phyloP scores from a whole-genome alignment of 768 basidiomycete genomes.

The Baorangia bicolor region DNA sequence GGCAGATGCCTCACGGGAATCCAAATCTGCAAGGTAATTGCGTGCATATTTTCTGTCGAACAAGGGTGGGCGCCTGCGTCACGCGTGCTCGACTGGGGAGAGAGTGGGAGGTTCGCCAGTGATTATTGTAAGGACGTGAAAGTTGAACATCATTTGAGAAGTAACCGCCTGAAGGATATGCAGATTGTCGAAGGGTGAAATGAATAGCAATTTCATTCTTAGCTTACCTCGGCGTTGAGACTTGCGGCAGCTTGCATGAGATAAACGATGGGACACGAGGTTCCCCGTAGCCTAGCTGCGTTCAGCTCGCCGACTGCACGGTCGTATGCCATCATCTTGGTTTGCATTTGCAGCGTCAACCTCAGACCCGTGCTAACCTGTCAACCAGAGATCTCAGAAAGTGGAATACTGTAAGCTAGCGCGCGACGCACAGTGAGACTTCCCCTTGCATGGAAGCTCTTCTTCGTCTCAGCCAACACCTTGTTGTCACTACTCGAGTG shows the following conservation, averaged over 20 bases:
- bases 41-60: conserved; percentile 83
- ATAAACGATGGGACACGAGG: conserved; percentile 75
- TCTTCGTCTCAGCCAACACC: conserved; percentile 59
- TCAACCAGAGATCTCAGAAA: conserved; percentile 6
- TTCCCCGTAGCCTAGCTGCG: conserved; percentile 64
- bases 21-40: conserved; percentile 64
- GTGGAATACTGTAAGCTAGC: neutral
- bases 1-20: conserved; percentile 62
- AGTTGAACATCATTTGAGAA: conserved; percentile 65
- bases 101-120: conserved; percentile 73
- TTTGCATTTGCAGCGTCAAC: conserved; percentile 77
- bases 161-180: conserved; percentile 41
- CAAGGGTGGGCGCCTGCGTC: conserved; percentile 68
- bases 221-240: conserved; percentile 53
- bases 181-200: conserved; percentile 2
- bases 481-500: conserved; percentile 55
- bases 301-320: conserved; percentile 78
- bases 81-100: conserved; percentile 77
- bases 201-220: neutral
- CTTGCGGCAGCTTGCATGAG: conserved; percentile 65
- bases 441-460: conserved; percentile 57
- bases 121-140: conserved; percentile 74
- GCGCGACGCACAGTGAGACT: conserved; percentile 46
- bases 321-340: conserved; percentile 96
- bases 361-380: conserved; percentile 51